phyloP scores from a whole-genome alignment of 805 yeast genomes.

The Myxozyma udenii region DNA sequence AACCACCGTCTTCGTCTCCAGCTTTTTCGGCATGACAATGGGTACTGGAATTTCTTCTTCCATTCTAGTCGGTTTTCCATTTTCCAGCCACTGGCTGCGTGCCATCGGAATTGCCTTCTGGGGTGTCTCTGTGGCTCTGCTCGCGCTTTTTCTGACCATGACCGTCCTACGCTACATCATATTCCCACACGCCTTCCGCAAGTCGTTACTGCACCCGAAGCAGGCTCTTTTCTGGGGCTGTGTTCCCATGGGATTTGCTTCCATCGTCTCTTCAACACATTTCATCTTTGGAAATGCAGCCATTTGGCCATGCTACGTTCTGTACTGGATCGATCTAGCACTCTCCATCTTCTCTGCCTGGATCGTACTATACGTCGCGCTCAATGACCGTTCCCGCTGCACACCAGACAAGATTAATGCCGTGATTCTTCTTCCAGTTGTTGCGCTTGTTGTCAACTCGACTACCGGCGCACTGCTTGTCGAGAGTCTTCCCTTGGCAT shows the following conservation, averaged over 20 bases:
- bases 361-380: constrained; percentile 55
- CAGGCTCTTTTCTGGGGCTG: constrained; percentile 71
- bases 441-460: constrained; percentile 71
- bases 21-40: constrained; percentile 74
- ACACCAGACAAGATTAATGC: constrained; percentile 50
- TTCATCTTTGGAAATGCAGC: constrained; percentile 43
- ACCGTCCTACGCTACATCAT: constrained; percentile 45
- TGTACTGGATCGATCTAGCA: constrained; percentile 72
- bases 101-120: constrained; percentile 60
- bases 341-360: constrained; percentile 59
- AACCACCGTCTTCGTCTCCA: neutral
- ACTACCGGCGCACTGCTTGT: constrained; percentile 64
- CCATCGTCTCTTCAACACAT: constrained; percentile 59
- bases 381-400: constrained; percentile 40
- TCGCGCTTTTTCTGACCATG: constrained; percentile 44
- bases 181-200: constrained; percentile 37
- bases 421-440: constrained; percentile 68
- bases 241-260: constrained; percentile 72
- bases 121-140: constrained; percentile 51
- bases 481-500: constrained; percentile 44
- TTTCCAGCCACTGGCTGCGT: constrained; percentile 56
- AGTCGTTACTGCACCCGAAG: constrained; percentile 43
- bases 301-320: constrained; percentile 53
- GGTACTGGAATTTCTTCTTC: constrained; percentile 74
- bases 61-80: constrained; percentile 64